Base-by-base conservation (phyloP, 1,284 basidiomycete genomes). In the Melampsora larici-populina region DNA sequence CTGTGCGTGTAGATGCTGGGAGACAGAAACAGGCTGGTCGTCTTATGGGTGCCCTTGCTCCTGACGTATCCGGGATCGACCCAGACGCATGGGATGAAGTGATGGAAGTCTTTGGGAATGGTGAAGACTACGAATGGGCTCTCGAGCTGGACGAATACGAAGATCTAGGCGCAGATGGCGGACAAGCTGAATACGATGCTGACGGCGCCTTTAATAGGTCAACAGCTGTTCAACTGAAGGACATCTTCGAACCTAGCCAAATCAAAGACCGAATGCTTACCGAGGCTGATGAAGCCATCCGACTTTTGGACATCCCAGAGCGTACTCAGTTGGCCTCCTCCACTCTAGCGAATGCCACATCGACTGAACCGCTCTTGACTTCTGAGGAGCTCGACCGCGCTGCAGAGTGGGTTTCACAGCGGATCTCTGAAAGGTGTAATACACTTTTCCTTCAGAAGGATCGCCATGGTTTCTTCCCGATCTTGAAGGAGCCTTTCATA, bases 211-310 rank as follows among this genome's bases (percentile, higher is more conserved):
- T 64, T 29, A 15, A 24, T 40, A 76, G 64, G 60, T 46, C n/a
- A n/a, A 46, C 51, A 31, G 24, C 43, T 40, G 64, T 76, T 69
- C 76, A 76, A 43, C 33, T 70, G 33, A 78, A 78, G 46, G 75
- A 97, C 92, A 94, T 99, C 79, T 99, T 99, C 81, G 97, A 99
- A 83, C 97, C 97, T 0, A 93, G 94, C 8, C 94, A 98, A 86
- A 98, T 99, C 82, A 90, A 90, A 80, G 92, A 91, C 79, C 89
- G 93, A 70, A 88, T 95, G 86, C 86, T 99, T 63, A 97, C 94
- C 4, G 93, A 96, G 80, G 94, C 94, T 79, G 97, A 99, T 84
- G 93, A 97, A 73, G 82, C 82, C 29, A 94, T 98, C 81, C 91
- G 94, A 74, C 89, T 88, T 26, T 89, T 90, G 82, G 97, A 99